Conservation (phyloP, 306 rosid species). For the Prunus dulcis region DNA sequence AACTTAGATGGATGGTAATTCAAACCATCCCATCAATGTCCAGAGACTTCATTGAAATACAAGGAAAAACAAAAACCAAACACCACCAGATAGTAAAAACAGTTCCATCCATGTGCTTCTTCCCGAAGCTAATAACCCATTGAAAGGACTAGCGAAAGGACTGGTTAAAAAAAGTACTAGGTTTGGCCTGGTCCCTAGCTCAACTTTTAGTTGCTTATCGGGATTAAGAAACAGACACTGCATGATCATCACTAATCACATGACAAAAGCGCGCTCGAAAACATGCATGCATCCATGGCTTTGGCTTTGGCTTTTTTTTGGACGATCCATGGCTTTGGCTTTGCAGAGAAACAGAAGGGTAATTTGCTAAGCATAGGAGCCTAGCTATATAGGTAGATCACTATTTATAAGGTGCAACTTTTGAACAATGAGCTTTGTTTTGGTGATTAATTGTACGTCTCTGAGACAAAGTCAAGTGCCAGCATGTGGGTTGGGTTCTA, state of each 20-base stretch:
- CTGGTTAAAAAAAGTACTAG: conserved; percentile 14
- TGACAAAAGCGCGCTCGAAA: neutral
- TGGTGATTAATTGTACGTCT: neutral
- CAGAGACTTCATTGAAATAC: neutral
- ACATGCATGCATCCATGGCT: neutral
- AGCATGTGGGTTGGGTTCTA: neutral
- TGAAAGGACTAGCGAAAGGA: conserved; percentile 22
- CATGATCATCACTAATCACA: conserved; percentile 12
- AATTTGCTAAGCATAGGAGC: neutral
- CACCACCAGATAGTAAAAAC: neutral
- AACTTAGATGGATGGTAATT: neutral
- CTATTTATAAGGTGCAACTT: neutral
- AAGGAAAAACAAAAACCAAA: neutral
- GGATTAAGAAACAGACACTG: neutral
- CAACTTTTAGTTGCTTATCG: conserved; percentile 2
- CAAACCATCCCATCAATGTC: conserved; percentile 22
- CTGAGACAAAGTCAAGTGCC: conserved; percentile 2
- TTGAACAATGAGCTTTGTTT: neutral
- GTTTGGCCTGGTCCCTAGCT: conserved; percentile 11
- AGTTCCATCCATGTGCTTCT: conserved; percentile 30
- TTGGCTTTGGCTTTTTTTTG: neutral
- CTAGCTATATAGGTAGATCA: neutral
- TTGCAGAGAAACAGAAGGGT: neutral
- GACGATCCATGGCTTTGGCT: neutral
- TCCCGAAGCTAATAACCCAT: conserved; percentile 36